Conservation (phyloP, 2,329 filamentous ascomycete species). For the Magnaporthiopsis incrustans region DNA sequence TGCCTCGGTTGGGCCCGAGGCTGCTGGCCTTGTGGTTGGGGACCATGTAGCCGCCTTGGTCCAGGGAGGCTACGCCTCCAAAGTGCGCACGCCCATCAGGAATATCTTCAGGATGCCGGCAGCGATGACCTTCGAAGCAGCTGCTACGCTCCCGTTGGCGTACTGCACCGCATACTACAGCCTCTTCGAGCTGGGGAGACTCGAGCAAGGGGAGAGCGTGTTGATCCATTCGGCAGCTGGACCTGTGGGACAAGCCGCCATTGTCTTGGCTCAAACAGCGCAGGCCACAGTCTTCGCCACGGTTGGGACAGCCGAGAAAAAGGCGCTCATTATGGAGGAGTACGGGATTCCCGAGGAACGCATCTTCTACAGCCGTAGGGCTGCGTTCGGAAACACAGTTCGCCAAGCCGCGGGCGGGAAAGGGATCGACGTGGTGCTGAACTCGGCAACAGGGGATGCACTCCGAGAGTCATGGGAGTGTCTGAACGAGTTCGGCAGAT, state of each 20-base stretch:
- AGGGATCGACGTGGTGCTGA: constrained; percentile 31
- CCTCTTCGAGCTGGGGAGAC: constrained; percentile 28
- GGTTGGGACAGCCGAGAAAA: constrained; percentile 30
- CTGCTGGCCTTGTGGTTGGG: constrained; percentile 21
- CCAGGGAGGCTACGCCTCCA: constrained; percentile 26
- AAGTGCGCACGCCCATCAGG: constrained; percentile 22
- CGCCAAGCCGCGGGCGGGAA: constrained; percentile 19
- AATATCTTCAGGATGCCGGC: constrained; percentile 28
- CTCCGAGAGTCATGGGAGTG: constrained; percentile 34
- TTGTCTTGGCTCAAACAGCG: constrained; percentile 27
- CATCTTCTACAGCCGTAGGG: constrained; percentile 26
- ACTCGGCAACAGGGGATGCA: constrained; percentile 34
- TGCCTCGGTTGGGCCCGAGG: constrained; percentile 17
- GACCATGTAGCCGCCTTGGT: constrained; percentile 28
- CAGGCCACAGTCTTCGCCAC: constrained; percentile 35
- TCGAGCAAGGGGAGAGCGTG: constrained; percentile 29
- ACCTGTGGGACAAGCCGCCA: constrained; percentile 31
- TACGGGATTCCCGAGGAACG: constrained; percentile 29
- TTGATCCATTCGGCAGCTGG: constrained; percentile 32
- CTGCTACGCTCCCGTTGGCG: constrained; percentile 31
- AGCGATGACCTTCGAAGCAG: constrained; percentile 27
- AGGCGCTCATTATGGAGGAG: constrained; percentile 25
- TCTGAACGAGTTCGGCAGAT: constrained; percentile 30
- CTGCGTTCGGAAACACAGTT: constrained; percentile 23
- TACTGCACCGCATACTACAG: constrained; percentile 33